Evolutionary conservation across 192 early-diverging fungal genomes (phyloP).

Genomic region (Gaertneriomyces sp.): DNA sequence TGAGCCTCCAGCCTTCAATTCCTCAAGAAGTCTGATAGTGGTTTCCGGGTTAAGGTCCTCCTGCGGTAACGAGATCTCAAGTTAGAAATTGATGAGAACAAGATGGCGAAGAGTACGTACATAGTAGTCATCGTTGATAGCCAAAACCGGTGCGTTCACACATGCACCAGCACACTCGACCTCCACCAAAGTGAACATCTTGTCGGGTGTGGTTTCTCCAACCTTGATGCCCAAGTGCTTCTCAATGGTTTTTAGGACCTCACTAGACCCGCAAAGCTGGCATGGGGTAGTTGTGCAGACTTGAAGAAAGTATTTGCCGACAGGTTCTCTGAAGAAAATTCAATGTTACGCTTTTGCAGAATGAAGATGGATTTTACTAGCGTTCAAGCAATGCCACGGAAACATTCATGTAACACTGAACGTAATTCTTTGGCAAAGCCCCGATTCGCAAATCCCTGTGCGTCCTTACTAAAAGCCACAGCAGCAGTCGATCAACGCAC

Average conservation of each 20-base stretch:
- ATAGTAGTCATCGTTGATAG: constrained; percentile 98
- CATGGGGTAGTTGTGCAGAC: constrained; percentile 98
- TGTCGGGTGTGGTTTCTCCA: constrained; percentile 90
- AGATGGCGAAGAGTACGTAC: constrained; percentile 41
- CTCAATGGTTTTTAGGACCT: constrained; percentile 85
- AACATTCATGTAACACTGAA: too few relatives aligned
- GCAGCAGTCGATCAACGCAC: constrained; percentile 10
- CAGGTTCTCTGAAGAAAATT: constrained; percentile 67
- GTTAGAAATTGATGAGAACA: background rate
- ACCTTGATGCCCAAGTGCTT: constrained; percentile 86
- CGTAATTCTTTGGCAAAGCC: too few relatives aligned
- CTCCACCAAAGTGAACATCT: constrained; percentile 96
- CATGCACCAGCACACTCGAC: constrained; percentile 99
- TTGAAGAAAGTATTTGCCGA: constrained; percentile 98
- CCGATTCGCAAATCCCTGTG: too few relatives aligned
- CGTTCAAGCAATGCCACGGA: background rate
- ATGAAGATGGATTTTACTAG: background rate
- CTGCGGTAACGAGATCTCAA: constrained; percentile 31
- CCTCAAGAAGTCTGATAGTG: constrained; percentile 82
- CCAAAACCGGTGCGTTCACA: constrained; percentile 94
- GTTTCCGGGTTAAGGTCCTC: constrained; percentile 95
- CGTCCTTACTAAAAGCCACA: too few relatives aligned
- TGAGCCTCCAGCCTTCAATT: constrained; percentile 74
- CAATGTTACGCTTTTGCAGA: background rate
- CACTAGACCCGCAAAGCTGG: constrained; percentile 88